These are phyloP conservation scores for Spinellus fusiger DNA, from an alignment of 192 early-diverging fungal genomes.

Conservation along the genomic window DNA sequence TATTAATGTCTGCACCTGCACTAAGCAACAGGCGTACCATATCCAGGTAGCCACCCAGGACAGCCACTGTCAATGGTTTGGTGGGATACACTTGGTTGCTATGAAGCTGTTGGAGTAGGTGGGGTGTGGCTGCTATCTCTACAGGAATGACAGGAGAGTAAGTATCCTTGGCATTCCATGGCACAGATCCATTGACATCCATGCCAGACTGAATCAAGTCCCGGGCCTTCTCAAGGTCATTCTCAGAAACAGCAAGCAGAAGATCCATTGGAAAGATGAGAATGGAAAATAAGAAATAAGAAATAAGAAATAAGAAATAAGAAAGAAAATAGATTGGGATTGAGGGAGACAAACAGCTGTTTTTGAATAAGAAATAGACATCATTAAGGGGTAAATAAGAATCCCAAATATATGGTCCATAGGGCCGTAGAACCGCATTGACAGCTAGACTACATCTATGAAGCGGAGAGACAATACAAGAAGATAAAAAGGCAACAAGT, in stretches of 20 bases:
- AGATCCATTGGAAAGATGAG: conserved; percentile 33
- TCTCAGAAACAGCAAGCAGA: conserved; percentile 31
- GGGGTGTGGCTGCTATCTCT: conserved; percentile 19
- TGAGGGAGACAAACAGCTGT: too few species aligned
- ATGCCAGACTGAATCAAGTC: conserved; percentile 34
- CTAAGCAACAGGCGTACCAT: conserved; percentile 50
- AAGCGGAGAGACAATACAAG: background rate
- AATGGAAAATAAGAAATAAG: background rate
- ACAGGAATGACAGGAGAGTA: conserved; percentile 33
- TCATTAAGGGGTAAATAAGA: too few species aligned
- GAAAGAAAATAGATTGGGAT: too few species aligned
- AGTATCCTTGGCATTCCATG: conserved; percentile 36
- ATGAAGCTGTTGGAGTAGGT: conserved; percentile 25
- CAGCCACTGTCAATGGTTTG: conserved; percentile 52
- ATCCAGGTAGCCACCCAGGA: conserved; percentile 48
- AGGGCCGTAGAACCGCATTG: too few species aligned
- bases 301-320: conserved; percentile 4
- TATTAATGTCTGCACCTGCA: conserved; percentile 49
- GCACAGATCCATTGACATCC: conserved; percentile 39
- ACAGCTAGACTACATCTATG: too few species aligned
- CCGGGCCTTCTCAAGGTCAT: conserved; percentile 32
- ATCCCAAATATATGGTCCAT: too few species aligned
- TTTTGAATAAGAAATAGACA: too few species aligned
- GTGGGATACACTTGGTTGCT: conserved; percentile 38
- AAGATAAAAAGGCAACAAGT: background rate